Evolutionary conservation across 106 monocot genomes (phyloP).

Genomic region (Posidonia australis): DNA sequence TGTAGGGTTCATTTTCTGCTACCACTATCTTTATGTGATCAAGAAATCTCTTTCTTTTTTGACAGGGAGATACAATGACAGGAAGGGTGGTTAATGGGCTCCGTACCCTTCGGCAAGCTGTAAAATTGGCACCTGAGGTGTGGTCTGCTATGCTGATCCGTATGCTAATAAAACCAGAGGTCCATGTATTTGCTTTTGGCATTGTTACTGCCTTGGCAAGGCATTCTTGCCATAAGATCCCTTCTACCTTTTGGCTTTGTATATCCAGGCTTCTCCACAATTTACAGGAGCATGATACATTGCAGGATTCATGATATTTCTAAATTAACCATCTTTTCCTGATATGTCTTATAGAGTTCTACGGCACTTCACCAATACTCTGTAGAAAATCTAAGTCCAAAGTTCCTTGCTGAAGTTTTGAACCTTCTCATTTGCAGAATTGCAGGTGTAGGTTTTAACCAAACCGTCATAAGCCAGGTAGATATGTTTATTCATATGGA

Average conservation of each 20-base stretch:
- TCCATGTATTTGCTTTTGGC: conserved; percentile 50
- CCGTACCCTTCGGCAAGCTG: conserved; percentile 33
- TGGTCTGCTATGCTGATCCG: conserved; percentile 72
- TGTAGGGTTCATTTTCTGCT: background rate
- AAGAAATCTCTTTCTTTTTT: background rate
- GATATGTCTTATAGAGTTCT: too few relatives aligned
- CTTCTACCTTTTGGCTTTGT: conserved; percentile 63
- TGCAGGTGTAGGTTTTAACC: too few relatives aligned
- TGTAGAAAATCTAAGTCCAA: too few relatives aligned
- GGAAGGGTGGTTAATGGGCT: conserved; percentile 43
- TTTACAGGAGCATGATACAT: conserved; percentile 22
- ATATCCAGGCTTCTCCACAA: conserved; percentile 55
- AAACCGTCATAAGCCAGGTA: too few relatives aligned
- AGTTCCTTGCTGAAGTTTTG: too few relatives aligned
- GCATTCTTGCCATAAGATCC: conserved; percentile 39
- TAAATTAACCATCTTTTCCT: too few relatives aligned
- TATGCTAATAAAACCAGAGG: conserved; percentile 45
- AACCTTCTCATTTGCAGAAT: too few relatives aligned
- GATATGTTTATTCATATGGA: too few relatives aligned
- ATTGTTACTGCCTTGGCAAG: conserved; percentile 28
- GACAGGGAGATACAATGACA: conserved; percentile 40
- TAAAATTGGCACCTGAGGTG: conserved; percentile 53
- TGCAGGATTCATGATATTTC: conserved; percentile 3
- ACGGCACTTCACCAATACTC: too few relatives aligned
- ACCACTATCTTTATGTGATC: background rate